Base-by-base conservation (phyloP, 495 filamentous ascomycete species). In the Neurospora sp. region DNA sequence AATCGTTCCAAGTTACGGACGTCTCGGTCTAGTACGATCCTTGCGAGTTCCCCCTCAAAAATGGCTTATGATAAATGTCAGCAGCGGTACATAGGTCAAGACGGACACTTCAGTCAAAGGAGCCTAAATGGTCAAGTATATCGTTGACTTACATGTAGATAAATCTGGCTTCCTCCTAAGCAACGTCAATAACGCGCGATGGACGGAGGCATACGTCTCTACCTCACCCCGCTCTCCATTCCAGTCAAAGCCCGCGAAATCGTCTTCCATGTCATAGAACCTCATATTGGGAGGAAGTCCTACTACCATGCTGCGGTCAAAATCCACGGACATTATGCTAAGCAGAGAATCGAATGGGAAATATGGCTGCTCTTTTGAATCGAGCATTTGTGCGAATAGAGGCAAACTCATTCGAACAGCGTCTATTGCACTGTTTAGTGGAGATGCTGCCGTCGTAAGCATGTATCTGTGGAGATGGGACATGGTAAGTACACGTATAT, bases 231-330 rank as follows among this genome's bases (percentile, higher is more conserved):
- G 44, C 3, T 0, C 3, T 11, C n/a, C 44, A 35, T 35, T 5
- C 4, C 35, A 35, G 5, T 35, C 35, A 35, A 35, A 35, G 35
- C 35, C 35, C 0, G 35, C 0, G 35, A 4, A 0, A 0, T 35
- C 35, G 5, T n/a, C 0, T 3, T n/a, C 8, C 42, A 9, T 46
- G 18, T 46, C 18, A 4, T 46, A 46, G 42, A 9, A n/a, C 1
- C 0, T 2, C 42, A 9, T 18, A n/a, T n/a, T 9, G 16, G 6
- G 8, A 46, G 42, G 6, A 0, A 9, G 18, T 9, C 0, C 3
- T n/a, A 0, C 3, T n/a, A 0, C 18, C 44, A 0, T 48, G n/a
- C 18, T 10, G 0, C 9, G 3, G 44, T 48, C n/a, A 0, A 20
- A 48, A 23, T 48, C 44, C 3, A 10, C 1, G 1, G 44, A 48